phyloP scores from a whole-genome alignment of 2,329 filamentous ascomycete species.

The Pseudopithomyces maydicus region DNA sequence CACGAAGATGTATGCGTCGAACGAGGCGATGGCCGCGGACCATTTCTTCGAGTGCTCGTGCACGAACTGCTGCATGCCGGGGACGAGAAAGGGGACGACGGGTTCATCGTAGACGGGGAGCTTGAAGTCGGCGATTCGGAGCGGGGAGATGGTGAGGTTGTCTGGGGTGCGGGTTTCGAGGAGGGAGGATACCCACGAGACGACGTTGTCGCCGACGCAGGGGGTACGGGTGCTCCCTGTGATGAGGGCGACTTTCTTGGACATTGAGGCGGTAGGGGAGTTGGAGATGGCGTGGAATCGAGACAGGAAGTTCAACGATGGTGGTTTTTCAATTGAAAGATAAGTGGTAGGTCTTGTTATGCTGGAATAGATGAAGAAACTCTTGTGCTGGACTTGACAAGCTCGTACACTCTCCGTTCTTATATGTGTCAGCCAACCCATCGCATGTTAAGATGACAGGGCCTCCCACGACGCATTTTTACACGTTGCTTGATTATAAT shows the following conservation, averaged over 20 bases:
- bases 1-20: constrained; percentile 57
- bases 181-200: constrained; percentile 7
- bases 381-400: no score
- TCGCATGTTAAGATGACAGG: no score
- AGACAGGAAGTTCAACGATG: no score
- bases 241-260: constrained; percentile 12
- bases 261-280: constrained; percentile 19
- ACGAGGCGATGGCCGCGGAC: constrained; percentile 50
- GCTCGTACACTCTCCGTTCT: no score
- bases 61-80: constrained; percentile 42
- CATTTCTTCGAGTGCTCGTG: constrained; percentile 53
- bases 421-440: no score
- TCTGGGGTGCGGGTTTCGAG: constrained; percentile 12
- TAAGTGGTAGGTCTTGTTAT: neutral
- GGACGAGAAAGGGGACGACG: constrained; percentile 47
- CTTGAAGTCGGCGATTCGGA: constrained; percentile 40
- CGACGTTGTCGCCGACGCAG: constrained; percentile 7
- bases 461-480: no score
- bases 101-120: constrained; percentile 56
- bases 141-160: constrained; percentile 8
- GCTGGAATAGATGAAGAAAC: no score
- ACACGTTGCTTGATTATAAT: no score
- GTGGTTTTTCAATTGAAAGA: no score
- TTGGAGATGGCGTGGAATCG: no score
- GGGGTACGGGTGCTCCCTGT: constrained; percentile 13